These are phyloP conservation scores for Kodamaea sagamina DNA, from an alignment of 805 yeast genomes.

Conservation along the genomic window DNA sequence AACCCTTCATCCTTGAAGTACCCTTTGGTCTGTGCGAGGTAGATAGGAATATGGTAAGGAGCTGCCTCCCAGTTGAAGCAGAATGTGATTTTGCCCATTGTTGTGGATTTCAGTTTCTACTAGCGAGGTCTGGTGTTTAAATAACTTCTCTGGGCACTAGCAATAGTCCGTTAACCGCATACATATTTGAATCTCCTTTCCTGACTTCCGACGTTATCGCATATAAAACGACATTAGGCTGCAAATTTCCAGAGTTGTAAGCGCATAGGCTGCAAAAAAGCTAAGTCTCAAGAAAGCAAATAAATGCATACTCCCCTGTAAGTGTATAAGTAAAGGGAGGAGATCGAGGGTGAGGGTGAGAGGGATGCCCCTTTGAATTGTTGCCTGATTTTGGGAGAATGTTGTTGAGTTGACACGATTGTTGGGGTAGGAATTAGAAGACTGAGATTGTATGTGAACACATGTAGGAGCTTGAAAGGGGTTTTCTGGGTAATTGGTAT, in stretches of 20 bases:
- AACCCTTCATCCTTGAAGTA: constrained; percentile 52
- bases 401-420: no score
- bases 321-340: background rate
- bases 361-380: background rate
- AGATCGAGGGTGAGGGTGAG: background rate
- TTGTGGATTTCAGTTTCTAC: constrained; percentile 14
- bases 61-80: constrained; percentile 56
- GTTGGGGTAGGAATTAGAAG: no score
- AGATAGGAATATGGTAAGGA: constrained; percentile 57
- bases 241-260: background rate
- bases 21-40: constrained; percentile 51
- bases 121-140: background rate
- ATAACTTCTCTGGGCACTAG: background rate
- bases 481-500: no score
- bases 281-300: background rate
- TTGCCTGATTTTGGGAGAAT: background rate
- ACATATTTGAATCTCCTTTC: background rate
- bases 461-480: no score
- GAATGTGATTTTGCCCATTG: constrained; percentile 52
- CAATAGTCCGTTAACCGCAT: constrained; percentile 1
- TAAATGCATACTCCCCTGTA: constrained; percentile 5
- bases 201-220: background rate
- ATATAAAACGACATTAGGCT: background rate
- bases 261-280: constrained; percentile 10
- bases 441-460: no score